phyloP scores from a whole-genome alignment of 176 grass and related monocot species.

The Guadua angustifolia region DNA sequence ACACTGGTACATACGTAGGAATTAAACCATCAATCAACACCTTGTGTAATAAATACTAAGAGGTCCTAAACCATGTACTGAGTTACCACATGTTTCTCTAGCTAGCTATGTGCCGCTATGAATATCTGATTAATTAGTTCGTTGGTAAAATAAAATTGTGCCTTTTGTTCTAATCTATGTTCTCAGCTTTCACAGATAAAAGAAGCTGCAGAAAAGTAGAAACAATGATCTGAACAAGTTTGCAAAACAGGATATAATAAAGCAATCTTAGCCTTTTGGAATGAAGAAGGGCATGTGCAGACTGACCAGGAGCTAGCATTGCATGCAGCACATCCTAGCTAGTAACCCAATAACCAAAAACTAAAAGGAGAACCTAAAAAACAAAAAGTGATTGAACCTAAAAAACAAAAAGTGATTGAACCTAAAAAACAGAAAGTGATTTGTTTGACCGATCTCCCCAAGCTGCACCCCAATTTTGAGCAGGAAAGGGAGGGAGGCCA shows the following conservation, averaged over 20 bases:
- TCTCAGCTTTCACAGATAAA: background rate
- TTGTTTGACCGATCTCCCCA: slow-evolving; percentile 36
- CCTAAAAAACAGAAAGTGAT: slow-evolving; percentile 4
- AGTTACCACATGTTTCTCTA: background rate
- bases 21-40: background rate
- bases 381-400: background rate
- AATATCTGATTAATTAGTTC: background rate
- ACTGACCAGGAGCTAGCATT: slow-evolving; percentile 1
- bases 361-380: background rate
- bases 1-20: background rate
- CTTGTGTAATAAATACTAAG: background rate
- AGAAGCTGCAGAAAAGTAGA: background rate
- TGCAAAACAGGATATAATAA: background rate
- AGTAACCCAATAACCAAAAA: slow-evolving; percentile 7
- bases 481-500: slow-evolving; percentile 39
- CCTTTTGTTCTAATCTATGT: background rate
- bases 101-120: background rate
- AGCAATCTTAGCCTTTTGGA: background rate
- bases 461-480: slow-evolving; percentile 28
- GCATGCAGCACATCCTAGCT: slow-evolving; percentile 1
- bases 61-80: background rate
- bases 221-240: background rate
- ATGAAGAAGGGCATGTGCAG: background rate
- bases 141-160: background rate
- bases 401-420: background rate